Percentiles rank a stretch among this genome's conserved stretches.
Conservation (phyloP, 192 early-diverging fungal genomes). For the Backusella circina region DNA sequence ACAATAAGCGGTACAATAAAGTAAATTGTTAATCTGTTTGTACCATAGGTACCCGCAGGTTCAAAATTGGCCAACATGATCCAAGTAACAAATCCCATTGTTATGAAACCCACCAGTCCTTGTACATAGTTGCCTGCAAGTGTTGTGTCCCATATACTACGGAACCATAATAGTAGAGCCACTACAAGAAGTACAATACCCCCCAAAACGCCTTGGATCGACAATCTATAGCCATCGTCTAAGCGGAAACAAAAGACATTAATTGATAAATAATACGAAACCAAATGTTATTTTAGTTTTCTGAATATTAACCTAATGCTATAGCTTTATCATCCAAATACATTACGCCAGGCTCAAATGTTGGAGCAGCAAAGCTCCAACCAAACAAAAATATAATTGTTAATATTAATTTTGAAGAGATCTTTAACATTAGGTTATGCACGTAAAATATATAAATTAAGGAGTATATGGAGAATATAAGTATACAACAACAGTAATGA, state of each 20-base stretch:
- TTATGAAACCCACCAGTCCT: slow-evolving; percentile 36
- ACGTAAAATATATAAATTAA: background rate
- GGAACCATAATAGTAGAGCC: slow-evolving; percentile 32
- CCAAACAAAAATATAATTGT: background rate
- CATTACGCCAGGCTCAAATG: background rate
- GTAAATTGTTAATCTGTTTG: slow-evolving; percentile 26
- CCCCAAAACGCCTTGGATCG: slow-evolving; percentile 32
- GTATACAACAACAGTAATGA: background rate
- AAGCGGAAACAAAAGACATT: background rate
- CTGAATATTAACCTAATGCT: background rate
- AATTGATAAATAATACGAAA: background rate
- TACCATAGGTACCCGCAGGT: slow-evolving; percentile 29
- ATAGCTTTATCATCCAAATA: slow-evolving; percentile 10
- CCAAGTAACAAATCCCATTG: slow-evolving; percentile 35
- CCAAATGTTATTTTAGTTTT: background rate
- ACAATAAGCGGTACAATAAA: slow-evolving; percentile 36
- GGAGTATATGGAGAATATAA: background rate
- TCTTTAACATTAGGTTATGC: background rate
- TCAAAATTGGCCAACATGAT: slow-evolving; percentile 42
- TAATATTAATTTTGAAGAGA: background rate
- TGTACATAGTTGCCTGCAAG: slow-evolving; percentile 12
- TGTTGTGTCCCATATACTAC: slow-evolving; percentile 15
- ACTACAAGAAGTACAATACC: slow-evolving; percentile 30
- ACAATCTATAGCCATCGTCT: slow-evolving; percentile 32
- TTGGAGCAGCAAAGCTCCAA: background rate